Evolutionary conservation across 2,329 filamentous ascomycete genomes (phyloP).

Genomic region (Tolypocladium tundrense): DNA sequence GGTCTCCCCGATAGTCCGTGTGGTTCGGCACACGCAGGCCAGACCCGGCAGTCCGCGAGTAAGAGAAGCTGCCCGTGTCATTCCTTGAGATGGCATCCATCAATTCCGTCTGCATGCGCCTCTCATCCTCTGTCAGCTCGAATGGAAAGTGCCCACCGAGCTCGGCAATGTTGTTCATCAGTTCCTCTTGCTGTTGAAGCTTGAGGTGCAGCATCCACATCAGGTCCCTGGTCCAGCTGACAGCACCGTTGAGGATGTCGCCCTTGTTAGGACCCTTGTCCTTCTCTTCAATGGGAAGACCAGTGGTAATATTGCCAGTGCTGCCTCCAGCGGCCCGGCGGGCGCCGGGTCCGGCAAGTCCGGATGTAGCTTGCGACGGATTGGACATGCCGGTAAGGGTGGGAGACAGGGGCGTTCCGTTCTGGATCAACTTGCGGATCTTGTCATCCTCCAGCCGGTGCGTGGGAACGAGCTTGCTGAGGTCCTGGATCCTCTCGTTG

Average conservation of each 20-base stretch:
- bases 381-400: conserved; percentile 60
- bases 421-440: conserved; percentile 87
- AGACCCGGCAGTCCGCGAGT: conserved; percentile 72
- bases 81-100: conserved; percentile 79
- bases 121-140: conserved; percentile 81
- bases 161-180: conserved; percentile 63
- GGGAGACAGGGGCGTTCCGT: conserved; percentile 81
- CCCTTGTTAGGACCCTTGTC: conserved; percentile 99
- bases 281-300: conserved; percentile 88
- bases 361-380: conserved; percentile 72
- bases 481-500: conserved; percentile 94
- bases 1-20: conserved; percentile 82
- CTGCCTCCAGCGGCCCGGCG: conserved; percentile 63
- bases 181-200: conserved; percentile 79
- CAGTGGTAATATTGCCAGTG: conserved; percentile 79
- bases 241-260: conserved; percentile 92
- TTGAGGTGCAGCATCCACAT: conserved; percentile 96
- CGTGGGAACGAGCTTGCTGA: conserved; percentile 83
- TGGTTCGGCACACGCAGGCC: conserved; percentile 87
- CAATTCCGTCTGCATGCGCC: conserved; percentile 89
- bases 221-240: conserved; percentile 92
- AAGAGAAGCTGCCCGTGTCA: conserved; percentile 63
- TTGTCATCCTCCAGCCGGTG: conserved; percentile 96
- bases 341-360: conserved; percentile 75
- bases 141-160: conserved; percentile 71